Base-by-base conservation (phyloP, 768 basidiomycete genomes). In the Postia placenta region DNA sequence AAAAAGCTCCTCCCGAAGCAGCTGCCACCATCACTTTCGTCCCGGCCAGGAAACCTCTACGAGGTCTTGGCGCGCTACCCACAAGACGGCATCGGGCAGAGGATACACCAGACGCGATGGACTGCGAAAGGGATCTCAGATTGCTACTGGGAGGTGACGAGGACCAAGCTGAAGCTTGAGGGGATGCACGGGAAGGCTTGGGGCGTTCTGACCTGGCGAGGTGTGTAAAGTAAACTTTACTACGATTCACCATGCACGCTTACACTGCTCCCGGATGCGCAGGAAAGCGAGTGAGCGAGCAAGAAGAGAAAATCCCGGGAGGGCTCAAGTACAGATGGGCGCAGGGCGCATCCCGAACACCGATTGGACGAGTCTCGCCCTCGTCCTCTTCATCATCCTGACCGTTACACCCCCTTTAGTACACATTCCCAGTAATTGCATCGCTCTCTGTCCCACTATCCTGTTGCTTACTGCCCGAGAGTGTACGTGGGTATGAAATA, bases 181-280 rank as follows among this genome's bases (percentile, higher is more conserved):
- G 88, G 88, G 23, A 71, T 65, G 23, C 85, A 90, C 56, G 90
- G 90, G 2, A 90, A 83, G 64, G 89, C 79, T 15, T 92, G 91
- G 91, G 90, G 90, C 5, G 70, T 72, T 51, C 68, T 92, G 4
- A 74, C 81, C 48, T 92, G 89, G 87, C 80, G 74, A 70, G 87
- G 90, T 90, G 45, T 50, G 80, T 36, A 15, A 7, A 11, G n/a
- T n/a, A 11, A 19, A 40, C 48, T 15, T 33, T 15, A 33, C 30
- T 33, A 7, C 30, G 7, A 33, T 33, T 33, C 30, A 15, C 9
- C 30, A 7, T 7, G 30, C 15, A 33, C 30, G 9, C 30, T 33
- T 33, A 33, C 30, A 33, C 30, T 33, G 7, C 7, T 15, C 30
- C 30, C 30, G 30, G 15, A 7, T 33, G 7, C 17, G n/a, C 53